Evolutionary conservation across 176 grass and related monocot genomes (phyloP).

Genomic region (Saccharum officinarum): DNA sequence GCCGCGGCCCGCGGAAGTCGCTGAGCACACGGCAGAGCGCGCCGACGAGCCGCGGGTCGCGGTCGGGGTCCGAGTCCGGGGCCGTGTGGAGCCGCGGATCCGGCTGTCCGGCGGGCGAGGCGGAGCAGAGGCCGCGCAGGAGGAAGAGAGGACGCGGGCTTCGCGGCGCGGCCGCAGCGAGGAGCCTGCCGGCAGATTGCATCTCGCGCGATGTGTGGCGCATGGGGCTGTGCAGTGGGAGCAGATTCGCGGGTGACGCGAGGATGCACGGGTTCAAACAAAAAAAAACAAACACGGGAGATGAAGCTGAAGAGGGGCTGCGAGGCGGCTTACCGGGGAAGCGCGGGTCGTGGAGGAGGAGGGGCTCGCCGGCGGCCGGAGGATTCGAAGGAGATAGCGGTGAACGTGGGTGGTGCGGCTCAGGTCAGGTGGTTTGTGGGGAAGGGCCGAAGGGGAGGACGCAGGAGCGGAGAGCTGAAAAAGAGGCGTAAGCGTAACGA

Average conservation of each 20-base stretch:
- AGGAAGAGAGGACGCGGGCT: not conserved
- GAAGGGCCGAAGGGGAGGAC: not conserved
- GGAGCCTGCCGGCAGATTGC: conserved; percentile 25
- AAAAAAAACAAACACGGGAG: not conserved
- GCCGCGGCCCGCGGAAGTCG: conserved; percentile 71
- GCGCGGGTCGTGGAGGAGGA: conserved; percentile 25
- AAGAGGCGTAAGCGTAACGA: too few relatives aligned
- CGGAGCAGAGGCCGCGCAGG: conserved; percentile 8
- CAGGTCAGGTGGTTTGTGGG: not conserved
- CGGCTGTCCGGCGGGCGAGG: not conserved
- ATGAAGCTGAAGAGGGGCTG: not conserved
- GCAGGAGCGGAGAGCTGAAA: not conserved
- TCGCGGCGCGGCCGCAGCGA: not conserved
- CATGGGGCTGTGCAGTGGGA: conserved; percentile 14
- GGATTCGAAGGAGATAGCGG: conserved; percentile 32
- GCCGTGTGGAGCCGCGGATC: conserved; percentile 12
- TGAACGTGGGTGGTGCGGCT: not conserved
- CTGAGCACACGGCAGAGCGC: conserved; percentile 76
- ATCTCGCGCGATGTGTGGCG: conserved; percentile 13
- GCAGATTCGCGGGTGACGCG: conserved; percentile 41
- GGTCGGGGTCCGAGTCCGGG: not conserved
- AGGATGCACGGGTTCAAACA: conserved; percentile 23
- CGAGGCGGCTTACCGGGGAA: conserved; percentile 34
- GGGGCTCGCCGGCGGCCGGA: conserved; percentile 36
- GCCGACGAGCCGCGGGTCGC: conserved; percentile 44